These are phyloP conservation scores for Fistulinella cinereoalba DNA, from an alignment of 1,284 basidiomycete species.

Conservation along the genomic window DNA sequence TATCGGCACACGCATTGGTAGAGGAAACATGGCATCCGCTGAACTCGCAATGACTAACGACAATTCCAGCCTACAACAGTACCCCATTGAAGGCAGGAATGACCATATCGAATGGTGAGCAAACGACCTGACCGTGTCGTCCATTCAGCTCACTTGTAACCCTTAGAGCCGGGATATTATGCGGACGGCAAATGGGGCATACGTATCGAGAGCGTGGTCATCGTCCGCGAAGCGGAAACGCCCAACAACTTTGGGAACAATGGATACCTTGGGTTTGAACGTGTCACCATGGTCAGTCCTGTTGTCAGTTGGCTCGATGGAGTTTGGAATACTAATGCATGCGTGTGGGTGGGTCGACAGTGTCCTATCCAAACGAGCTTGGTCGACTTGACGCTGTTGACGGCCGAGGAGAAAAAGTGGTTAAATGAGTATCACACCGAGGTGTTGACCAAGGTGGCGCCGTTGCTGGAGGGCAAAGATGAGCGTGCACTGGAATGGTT, in stretches of 20 bases:
- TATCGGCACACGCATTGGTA: conserved; percentile 77
- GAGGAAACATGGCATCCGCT: conserved; percentile 3
- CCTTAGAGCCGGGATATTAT: conserved; percentile 87
- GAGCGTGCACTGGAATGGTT: conserved; percentile 77
- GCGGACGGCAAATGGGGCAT: conserved; percentile 91
- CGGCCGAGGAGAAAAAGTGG: conserved; percentile 73
- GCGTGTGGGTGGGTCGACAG: conserved; percentile 36
- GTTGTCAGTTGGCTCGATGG: conserved; percentile 3
- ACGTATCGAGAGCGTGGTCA: conserved; percentile 87
- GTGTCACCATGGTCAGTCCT: conserved; percentile 72
- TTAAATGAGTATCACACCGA: conserved; percentile 85
- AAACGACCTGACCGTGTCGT: too few relatives aligned
- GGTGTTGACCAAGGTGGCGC: conserved; percentile 72
- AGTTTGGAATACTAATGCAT: not conserved
- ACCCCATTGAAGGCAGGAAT: conserved; percentile 78
- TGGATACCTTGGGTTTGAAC: conserved; percentile 81
- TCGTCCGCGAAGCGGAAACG: conserved; percentile 72
- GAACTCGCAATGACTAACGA: not conserved
- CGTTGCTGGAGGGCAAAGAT: conserved; percentile 67
- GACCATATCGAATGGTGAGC: conserved; percentile 82
- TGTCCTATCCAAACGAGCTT: conserved; percentile 89
- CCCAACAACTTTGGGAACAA: conserved; percentile 86
- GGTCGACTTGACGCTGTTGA: conserved; percentile 66
- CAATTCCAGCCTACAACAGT: conserved; percentile 56
- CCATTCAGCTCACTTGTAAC: not conserved